Base-by-base conservation (phyloP, 148 eudicot species). In the Fagopyrum esculentum region DNA sequence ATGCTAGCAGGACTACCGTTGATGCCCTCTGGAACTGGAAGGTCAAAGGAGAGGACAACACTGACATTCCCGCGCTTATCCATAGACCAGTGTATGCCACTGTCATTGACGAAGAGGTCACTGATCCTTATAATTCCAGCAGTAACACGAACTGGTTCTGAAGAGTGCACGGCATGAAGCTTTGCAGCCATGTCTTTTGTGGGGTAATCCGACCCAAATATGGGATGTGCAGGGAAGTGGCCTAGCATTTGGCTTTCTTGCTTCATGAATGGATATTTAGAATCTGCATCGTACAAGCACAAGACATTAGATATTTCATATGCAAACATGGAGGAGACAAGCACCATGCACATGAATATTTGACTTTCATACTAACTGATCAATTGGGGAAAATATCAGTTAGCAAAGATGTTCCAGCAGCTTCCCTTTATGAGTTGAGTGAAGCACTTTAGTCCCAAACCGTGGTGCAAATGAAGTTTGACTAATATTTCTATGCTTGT, bases 141-240 rank as follows among this genome's bases (percentile, higher is more conserved):
- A 48, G 91, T 89, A 57, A 96, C 85, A 55, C 87, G 89, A 22
- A 86, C 78, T 17, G 91, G 76, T 77, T 79, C 87, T 4, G 94
- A 86, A 68, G 93, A 74, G 9, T 81, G 84, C 22, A 86, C 81
- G 16, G 84, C 86, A 74, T 78, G 83, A 78, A 88, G 56, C 72
- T 68, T 85, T 72, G 85, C 86, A 17, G 77, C 82, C 60, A 85
- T 60, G 49, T 84, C 89, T 79, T 90, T 96, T n/a, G 85, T 52
- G 12, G 97, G 98, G 75, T 87, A 81, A 75, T 96, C 98, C 29
- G 94, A 81, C 47, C 98, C 96, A 81, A 83, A 89, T 49, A 91
- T 96, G 52, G 96, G 91, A 78, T 88, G 91, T 68, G 97, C 94
- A 63, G 91, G 85, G 45, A 87, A 81, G 76, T 79, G 79, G 60